Percentiles rank a stretch among this genome's conserved stretches.
Evolutionary conservation across 768 basidiomycete species (phyloP).

Genomic region (Tylopilus subfusipes): DNA sequence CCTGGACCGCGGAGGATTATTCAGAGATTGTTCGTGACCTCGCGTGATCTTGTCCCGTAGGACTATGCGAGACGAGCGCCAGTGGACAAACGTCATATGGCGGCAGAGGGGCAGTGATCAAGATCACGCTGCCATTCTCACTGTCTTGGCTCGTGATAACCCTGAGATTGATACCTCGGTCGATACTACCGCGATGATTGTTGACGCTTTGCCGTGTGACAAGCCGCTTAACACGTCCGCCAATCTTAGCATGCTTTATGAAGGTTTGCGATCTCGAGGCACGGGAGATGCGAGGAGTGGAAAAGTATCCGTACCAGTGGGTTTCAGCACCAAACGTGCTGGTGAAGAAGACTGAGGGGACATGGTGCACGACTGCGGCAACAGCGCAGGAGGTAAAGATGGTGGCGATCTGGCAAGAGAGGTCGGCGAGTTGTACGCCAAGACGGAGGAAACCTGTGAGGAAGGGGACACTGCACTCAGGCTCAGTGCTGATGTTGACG

Average conservation of each 20-base stretch:
- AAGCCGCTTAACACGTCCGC: conserved; percentile 29
- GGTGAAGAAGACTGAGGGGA: conserved; percentile 9
- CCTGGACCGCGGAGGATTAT: conserved; percentile 21
- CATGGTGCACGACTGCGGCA: conserved; percentile 13
- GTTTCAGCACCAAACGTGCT: conserved; percentile 19
- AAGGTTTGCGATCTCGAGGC: conserved; percentile 16
- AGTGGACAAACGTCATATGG: conserved; percentile 18
- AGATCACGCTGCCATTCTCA: conserved; percentile 28
- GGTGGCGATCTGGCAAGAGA: conserved; percentile 15
- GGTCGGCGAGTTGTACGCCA: conserved; percentile 13
- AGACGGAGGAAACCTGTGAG: conserved; percentile 13
- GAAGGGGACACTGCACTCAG: conserved; percentile 22
- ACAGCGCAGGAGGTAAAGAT: conserved; percentile 14
- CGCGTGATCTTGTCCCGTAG: conserved; percentile 1
- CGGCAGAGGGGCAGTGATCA: conserved; percentile 31
- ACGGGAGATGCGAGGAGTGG: conserved; percentile 11
- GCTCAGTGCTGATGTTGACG: conserved; percentile 24
- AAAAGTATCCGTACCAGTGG: conserved; percentile 32
- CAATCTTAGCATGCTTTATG: conserved; percentile 26
- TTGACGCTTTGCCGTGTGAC: conserved; percentile 13
- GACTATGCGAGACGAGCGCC: conserved; percentile 3
- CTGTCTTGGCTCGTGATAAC: conserved; percentile 27
- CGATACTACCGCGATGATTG: conserved; percentile 19
- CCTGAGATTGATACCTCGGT: conserved; percentile 16
- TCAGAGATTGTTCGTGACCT: conserved; percentile 23